Percentiles rank a stretch among this genome's conserved stretches.
Conservation (phyloP, 306 rosid species). For the barrel medic (Medicago truncatula) region MtrunA17r5.0-ANR NC_053045.1:7821501-7822000, state of each 20-base stretch:
- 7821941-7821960: too few species aligned
- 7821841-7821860: conserved; percentile 6
- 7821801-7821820: conserved; percentile 4
- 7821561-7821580: neutral
- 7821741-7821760: neutral
- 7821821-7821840: conserved; percentile 7
- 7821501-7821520: neutral
- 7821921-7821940: too few species aligned
- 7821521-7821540: neutral
- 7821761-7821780: conserved; percentile 25
- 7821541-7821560: neutral
- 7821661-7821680: neutral
- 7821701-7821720: conserved; percentile 32
- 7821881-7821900: neutral
- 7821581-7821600: neutral
- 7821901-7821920: neutral
- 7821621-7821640: too few species aligned
- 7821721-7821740: conserved; percentile 15
- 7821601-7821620: too few species aligned
- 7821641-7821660: neutral
- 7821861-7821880: neutral
- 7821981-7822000: too few species aligned
- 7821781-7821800: conserved; percentile 35
- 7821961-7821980: too few species aligned
- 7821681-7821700: conserved; percentile 45